Evolutionary conservation across 2,329 filamentous ascomycete genomes (phyloP).

Genomic region (Ophiosphaerella narmari): DNA sequence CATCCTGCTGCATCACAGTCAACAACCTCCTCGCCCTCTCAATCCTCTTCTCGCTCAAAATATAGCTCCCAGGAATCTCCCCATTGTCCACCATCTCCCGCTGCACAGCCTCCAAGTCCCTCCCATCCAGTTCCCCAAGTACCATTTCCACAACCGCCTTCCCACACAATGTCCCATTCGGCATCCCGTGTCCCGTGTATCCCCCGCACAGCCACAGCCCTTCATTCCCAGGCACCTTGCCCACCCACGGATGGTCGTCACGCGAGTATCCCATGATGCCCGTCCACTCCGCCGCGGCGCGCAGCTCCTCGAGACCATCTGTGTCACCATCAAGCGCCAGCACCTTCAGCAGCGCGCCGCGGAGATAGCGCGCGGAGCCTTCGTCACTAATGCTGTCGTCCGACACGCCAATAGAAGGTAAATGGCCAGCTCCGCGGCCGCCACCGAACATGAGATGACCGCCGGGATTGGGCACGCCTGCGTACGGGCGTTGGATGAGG

Average conservation of each 20-base stretch:
- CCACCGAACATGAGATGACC: slow-evolving; percentile 74
- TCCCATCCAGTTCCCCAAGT: slow-evolving; percentile 42
- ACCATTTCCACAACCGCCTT: slow-evolving; percentile 68
- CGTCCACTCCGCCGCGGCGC: slow-evolving; percentile 65
- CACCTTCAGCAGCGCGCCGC: slow-evolving; percentile 47
- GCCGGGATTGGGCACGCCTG: slow-evolving; percentile 45
- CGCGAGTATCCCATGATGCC: slow-evolving; percentile 76
- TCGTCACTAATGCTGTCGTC: slow-evolving; percentile 64
- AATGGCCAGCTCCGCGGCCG: slow-evolving; percentile 59
- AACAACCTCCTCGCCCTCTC: slow-evolving; percentile 32
- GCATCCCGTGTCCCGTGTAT: slow-evolving; percentile 78
- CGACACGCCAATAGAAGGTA: slow-evolving; percentile 60
- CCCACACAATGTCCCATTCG: slow-evolving; percentile 69
- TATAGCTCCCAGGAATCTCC: slow-evolving; percentile 44
- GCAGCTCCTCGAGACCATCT: slow-evolving; percentile 50
- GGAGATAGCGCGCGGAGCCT: slow-evolving; percentile 61
- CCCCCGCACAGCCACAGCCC: slow-evolving; percentile 69
- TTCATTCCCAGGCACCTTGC: slow-evolving; percentile 62
- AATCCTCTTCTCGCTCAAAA: slow-evolving; percentile 45
- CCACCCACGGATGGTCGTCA: slow-evolving; percentile 73
- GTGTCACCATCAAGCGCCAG: slow-evolving; percentile 43
- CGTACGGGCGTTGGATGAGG: slow-evolving; percentile 69
- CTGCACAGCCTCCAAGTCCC: slow-evolving; percentile 33
- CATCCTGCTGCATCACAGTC: slow-evolving; percentile 43
- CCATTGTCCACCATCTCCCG: slow-evolving; percentile 39